Base-by-base conservation (phyloP, 164 flowering plant species). In the Saururus chinensis region DNA sequence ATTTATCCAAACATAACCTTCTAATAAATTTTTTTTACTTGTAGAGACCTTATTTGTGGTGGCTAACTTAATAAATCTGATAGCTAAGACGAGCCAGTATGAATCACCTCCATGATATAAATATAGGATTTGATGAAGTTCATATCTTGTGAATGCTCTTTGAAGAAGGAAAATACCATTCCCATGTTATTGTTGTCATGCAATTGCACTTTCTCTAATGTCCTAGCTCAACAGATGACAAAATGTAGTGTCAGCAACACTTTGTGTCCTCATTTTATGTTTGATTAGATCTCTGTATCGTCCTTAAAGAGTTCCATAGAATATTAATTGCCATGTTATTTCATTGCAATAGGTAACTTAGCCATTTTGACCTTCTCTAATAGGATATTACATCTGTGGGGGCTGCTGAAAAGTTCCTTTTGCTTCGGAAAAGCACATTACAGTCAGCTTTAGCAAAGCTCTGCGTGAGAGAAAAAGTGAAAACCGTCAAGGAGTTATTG, bases 381-480 rank as follows among this genome's bases (percentile, higher is more conserved):
- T 68, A 90, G 99, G 85, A 66, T 59, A 70, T 67, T 66, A 67
- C 74, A 40, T 73, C 75, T 64, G 70, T 49, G 65, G 96, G 97
- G 26, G 93, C 74, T 74, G 89, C 95, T 12, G 99, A 90, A 72
- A 77, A 82, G 68, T 84, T 74, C 74, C 76, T 93, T 40, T 49
- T 81, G 63, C 79, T 61, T 13, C 78, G 60, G 51, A 84, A 80
- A 70, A 73, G 67, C 68, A 73, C 75, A 53, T 53, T 93, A 41
- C 79, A 79, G 69, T 63, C 80, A 22, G 89, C 93, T 74, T 64
- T 93, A 20, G 84, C 86, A 3, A 64, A 61, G 62, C 61, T 88
- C 60, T 73, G 84, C 59, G 79, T 66, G 65, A 80, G 62, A 61
- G 80, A 78, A 69, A 81, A 82, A 67, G 88, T 81, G 66, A 81